Conservation (phyloP, 176 grass and related monocot species). For the Avena atlantica region DNA sequence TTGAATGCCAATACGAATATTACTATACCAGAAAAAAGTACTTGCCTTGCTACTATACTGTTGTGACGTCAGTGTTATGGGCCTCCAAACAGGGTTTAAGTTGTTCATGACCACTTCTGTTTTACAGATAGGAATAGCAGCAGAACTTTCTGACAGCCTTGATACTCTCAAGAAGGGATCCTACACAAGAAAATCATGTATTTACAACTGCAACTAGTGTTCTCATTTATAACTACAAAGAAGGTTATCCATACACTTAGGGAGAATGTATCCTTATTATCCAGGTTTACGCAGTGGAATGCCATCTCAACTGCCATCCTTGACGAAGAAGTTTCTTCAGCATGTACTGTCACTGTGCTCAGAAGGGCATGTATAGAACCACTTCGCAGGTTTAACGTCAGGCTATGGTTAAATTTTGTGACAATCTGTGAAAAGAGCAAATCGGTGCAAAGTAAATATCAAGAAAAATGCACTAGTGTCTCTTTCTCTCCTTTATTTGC, state of each 20-base stretch:
- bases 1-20: slow-evolving; percentile 30
- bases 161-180: slow-evolving; percentile 95
- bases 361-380: slow-evolving; percentile 44
- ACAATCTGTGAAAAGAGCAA: slow-evolving; percentile 67
- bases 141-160: slow-evolving; percentile 66
- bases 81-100: slow-evolving; percentile 86
- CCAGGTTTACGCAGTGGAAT: slow-evolving; percentile 65
- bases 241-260: slow-evolving; percentile 80
- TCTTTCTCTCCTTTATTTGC: slow-evolving; percentile 13
- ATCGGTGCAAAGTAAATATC: slow-evolving; percentile 28
- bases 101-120: slow-evolving; percentile 82
- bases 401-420: slow-evolving; percentile 68
- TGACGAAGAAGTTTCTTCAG: slow-evolving; percentile 83
- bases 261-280: slow-evolving; percentile 89
- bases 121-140: slow-evolving; percentile 86
- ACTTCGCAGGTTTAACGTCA: slow-evolving; percentile 70
- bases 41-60: slow-evolving; percentile 95
- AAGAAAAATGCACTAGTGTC: background rate
- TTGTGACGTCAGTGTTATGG: slow-evolving; percentile 76
- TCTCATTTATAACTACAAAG: slow-evolving; percentile 11
- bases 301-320: slow-evolving; percentile 75
- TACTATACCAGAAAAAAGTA: slow-evolving; percentile 4
- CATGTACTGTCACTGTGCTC: slow-evolving; percentile 73
- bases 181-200: slow-evolving; percentile 54
- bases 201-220: slow-evolving; percentile 11